Base-by-base conservation (phyloP, 2,329 filamentous ascomycete genomes). In the Stagonosporopsis rhizophila region DNA sequence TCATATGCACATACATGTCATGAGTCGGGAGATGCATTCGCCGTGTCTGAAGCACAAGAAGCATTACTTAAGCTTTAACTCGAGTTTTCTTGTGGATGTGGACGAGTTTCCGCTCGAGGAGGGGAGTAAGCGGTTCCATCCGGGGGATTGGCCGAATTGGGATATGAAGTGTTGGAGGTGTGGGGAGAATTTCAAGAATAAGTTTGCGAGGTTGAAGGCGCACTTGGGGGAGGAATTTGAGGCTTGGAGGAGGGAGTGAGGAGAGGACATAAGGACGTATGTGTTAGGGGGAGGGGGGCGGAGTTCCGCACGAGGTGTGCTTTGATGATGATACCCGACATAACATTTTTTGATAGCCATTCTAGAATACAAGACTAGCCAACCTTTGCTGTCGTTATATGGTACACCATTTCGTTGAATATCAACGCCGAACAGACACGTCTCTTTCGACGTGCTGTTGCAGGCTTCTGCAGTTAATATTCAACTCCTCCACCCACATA, bases 61-160 rank as follows among this genome's bases (percentile, higher is more conserved):
- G 74, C 95, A 98, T 77, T 98, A 97, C 78, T 91, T 95, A 71
- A 95, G 90, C 61, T 98, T 98, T 77, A 87, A 85, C 28, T 96
- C 93, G 48, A 84, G 85, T 3, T 99, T 98, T 73, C 85, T 99
- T 20, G 85, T 98, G 12, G 81, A 83, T 15, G 69, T 98, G 23
- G 87, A 87, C 20, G 90, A 93, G 57, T 94, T 97, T 45, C 94
- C 95, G 4, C 78, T 98, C 27, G 80, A 82, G 0, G 60, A 79
- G 23, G 84, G 88, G 51, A 91, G 96, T 72, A 75, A 78, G 41
- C 79, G 91, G 56, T 81, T 88, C 61, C 72, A 86, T 52, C 83
- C 86, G 0, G 80, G 78, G 0, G 81, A 82, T 17, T 92, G 89
- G 75, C 76, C 92, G 60, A 78, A 82, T 32, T 75, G 78, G 57